Evolutionary conservation across 176 grass and related monocot genomes (phyloP).

Genomic region (Oryza rufipogon): DNA sequence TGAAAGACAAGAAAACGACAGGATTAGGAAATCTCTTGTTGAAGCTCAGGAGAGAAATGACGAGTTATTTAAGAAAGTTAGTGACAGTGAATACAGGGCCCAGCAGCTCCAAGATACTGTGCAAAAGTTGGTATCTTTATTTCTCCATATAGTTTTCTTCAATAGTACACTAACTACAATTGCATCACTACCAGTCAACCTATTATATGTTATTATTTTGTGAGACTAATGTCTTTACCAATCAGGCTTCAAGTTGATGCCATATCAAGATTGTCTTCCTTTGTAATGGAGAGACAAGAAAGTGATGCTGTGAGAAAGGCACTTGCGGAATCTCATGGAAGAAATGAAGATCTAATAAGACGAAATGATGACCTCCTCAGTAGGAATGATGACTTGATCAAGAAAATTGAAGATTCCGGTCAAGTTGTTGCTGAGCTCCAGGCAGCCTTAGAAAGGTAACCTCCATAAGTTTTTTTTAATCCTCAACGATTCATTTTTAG

Average conservation of each 20-base stretch:
- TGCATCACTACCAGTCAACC: slow-evolving; percentile 23
- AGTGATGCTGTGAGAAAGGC: slow-evolving; percentile 48
- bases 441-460: slow-evolving; percentile 60
- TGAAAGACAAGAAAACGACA: slow-evolving; percentile 61
- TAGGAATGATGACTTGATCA: slow-evolving; percentile 61
- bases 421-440: slow-evolving; percentile 48
- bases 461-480: background rate
- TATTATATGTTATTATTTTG: slow-evolving; percentile 22
- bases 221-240: slow-evolving; percentile 28
- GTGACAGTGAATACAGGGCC: slow-evolving; percentile 54
- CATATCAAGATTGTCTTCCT: slow-evolving; percentile 58
- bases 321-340: slow-evolving; percentile 51
- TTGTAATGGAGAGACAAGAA: slow-evolving; percentile 63
- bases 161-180: slow-evolving; percentile 14
- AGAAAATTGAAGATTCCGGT: slow-evolving; percentile 60
- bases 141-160: slow-evolving; percentile 30
- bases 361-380: slow-evolving; percentile 59
- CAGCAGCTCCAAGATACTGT: slow-evolving; percentile 62
- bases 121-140: slow-evolving; percentile 53
- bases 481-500: slow-evolving; percentile 22
- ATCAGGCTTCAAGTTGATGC: slow-evolving; percentile 64
- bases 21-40: slow-evolving; percentile 52
- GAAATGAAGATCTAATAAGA: slow-evolving; percentile 57
- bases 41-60: slow-evolving; percentile 59
- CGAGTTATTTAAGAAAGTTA: slow-evolving; percentile 53